Evolutionary conservation across 2,329 filamentous ascomycete species (phyloP).

Genomic region (Colletotrichum trifolii): DNA sequence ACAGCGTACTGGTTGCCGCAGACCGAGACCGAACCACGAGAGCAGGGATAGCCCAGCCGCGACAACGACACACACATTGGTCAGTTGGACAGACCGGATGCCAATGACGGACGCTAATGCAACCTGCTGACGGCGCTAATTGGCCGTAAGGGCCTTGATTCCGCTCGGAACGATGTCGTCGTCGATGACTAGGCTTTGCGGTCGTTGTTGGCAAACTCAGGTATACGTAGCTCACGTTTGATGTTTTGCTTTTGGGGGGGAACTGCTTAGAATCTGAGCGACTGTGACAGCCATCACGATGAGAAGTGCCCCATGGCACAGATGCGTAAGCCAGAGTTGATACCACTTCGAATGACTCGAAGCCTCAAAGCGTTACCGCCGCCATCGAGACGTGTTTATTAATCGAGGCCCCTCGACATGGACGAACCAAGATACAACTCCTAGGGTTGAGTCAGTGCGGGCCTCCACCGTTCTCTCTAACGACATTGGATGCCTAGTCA

Average conservation of each 20-base stretch:
- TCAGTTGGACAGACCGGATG: not conserved
- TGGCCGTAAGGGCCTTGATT: constrained; percentile 7
- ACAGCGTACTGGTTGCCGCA: not conserved
- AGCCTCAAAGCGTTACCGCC: no score
- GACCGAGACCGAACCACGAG: constrained; percentile 2
- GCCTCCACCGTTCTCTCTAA: not conserved
- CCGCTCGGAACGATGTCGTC: not conserved
- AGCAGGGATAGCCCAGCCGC: not conserved
- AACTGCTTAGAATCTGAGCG: no score
- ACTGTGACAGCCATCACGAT: no score
- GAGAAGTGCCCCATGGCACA: no score
- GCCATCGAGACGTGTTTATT: no score
- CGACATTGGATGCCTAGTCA: constrained; percentile 10
- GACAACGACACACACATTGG: not conserved
- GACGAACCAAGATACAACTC: not conserved
- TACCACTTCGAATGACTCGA: no score
- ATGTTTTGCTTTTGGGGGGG: no score
- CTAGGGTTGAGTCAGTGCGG: not conserved
- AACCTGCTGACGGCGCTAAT: constrained; percentile 30
- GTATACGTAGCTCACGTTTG: no score
- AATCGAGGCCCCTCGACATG: no score
- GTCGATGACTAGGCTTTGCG: constrained; percentile 9
- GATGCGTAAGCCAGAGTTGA: no score
- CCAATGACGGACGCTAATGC: constrained; percentile 31
- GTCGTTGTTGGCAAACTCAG: no score